These are phyloP conservation scores for Combretum micranthum DNA, from an alignment of 345 rosid species.

Conservation along the genomic window DNA sequence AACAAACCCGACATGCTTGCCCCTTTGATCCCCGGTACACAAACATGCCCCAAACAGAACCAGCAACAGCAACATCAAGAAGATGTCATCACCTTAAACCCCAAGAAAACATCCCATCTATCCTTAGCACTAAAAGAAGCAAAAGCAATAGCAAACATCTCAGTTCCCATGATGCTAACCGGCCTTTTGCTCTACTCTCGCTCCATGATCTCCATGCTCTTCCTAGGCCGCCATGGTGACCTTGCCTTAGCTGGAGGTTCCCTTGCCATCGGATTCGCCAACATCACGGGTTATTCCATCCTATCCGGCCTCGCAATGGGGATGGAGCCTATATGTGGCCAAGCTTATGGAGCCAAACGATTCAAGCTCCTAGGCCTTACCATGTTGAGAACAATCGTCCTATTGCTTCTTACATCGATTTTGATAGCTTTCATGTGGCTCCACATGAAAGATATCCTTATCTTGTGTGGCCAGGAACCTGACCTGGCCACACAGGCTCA, in stretches of 20 bases:
- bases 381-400: constrained; percentile 21
- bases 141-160: not conserved
- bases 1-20: no score
- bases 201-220: constrained; percentile 2
- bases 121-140: not conserved
- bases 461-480: constrained; percentile 26
- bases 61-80: no score
- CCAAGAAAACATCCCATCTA: not conserved
- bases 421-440: constrained; percentile 29
- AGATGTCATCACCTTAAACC: not conserved
- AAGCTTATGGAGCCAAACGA: constrained; percentile 27
- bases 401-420: constrained; percentile 15
- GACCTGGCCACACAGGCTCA: constrained; percentile 22
- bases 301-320: constrained; percentile 1
- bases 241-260: not conserved
- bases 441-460: constrained; percentile 21
- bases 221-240: not conserved
- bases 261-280: constrained; percentile 20
- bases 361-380: constrained; percentile 25
- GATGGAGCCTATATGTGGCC: constrained; percentile 35
- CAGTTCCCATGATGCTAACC: not conserved
- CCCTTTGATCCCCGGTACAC: no score
- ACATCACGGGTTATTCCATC: constrained; percentile 2
- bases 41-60: no score
- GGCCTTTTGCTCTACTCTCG: constrained; percentile 1